A percentile compares a stretch with the other conserved stretches of the same genome.
phyloP scores from a whole-genome alignment of 306 rosid genomes.

The Trifolium repens region DNA sequence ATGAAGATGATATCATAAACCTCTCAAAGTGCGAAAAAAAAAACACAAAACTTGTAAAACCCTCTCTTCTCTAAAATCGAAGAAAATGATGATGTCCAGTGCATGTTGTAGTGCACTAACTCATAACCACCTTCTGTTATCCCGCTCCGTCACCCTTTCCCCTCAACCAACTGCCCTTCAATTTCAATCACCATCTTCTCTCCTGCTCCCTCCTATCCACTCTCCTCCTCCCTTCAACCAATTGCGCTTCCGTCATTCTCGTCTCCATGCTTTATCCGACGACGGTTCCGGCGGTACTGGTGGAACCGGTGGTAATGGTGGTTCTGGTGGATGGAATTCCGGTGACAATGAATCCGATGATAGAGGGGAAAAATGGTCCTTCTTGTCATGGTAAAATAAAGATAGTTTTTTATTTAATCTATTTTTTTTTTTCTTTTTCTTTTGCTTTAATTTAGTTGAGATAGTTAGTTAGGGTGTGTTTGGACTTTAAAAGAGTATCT shows the following conservation, averaged over 20 bases:
- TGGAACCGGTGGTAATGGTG: constrained; percentile 40
- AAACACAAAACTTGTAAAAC: constrained; percentile 22
- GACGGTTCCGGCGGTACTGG: constrained; percentile 53
- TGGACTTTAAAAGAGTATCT: background rate
- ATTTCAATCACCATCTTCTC: background rate
- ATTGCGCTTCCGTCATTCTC: constrained; percentile 42
- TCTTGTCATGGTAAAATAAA: constrained; percentile 58
- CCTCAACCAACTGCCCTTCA: constrained; percentile 26
- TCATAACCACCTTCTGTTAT: constrained; percentile 41
- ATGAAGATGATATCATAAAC: background rate
- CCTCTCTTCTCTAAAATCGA: background rate
- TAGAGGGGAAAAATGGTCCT: constrained; percentile 9
- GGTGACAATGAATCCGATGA: background rate
- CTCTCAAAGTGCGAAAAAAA: background rate
- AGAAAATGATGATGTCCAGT: constrained; percentile 52
- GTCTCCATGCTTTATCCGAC: constrained; percentile 53
- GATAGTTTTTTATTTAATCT: background rate
- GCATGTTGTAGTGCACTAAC: constrained; percentile 38
- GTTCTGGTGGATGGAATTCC: constrained; percentile 1
- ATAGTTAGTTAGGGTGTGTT: background rate
- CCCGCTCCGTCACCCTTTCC: constrained; percentile 38
- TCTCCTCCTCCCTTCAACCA: background rate
- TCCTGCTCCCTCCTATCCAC: background rate
- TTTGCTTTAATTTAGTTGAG: constrained; percentile 18
- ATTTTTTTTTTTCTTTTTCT: too few relatives aligned